A percentile compares a stretch with the other conserved stretches of the same genome.
Evolutionary conservation across 83 land plant genomes (phyloP).

Genomic region (Larix sibirica): DNA sequence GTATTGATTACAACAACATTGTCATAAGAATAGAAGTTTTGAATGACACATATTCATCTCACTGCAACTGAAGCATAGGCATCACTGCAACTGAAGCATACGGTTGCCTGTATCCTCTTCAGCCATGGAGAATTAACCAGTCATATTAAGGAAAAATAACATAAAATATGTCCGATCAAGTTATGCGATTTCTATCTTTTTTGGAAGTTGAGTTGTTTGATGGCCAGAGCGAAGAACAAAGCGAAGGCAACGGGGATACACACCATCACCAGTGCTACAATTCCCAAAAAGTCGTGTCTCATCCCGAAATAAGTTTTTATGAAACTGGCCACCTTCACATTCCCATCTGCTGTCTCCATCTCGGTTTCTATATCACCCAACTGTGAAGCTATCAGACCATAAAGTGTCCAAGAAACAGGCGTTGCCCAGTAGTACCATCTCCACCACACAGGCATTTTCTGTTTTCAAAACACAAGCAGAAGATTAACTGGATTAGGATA

Average conservation of each 20-base stretch:
- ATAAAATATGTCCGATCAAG: no score
- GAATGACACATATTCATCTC: no score
- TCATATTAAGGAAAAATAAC: no score
- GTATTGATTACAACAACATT: no score
- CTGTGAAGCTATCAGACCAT: constrained; percentile 46
- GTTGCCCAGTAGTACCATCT: constrained; percentile 36
- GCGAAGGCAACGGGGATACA: constrained; percentile 35
- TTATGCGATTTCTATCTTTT: constrained; percentile 25
- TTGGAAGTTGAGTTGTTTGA: constrained; percentile 50
- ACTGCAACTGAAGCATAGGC: no score
- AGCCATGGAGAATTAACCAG: no score
- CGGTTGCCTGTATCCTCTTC: no score
- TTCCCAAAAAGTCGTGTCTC: constrained; percentile 23
- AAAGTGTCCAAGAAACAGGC: constrained; percentile 45
- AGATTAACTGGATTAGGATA: not conserved
- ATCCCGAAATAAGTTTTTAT: constrained; percentile 34
- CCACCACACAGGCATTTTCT: constrained; percentile 64
- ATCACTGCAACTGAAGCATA: no score
- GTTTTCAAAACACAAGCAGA: constrained; percentile 22
- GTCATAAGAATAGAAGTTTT: no score
- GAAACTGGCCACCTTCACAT: constrained; percentile 10
- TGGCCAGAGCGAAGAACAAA: constrained; percentile 30
- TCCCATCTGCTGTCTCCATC: constrained; percentile 17
- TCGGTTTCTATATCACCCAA: constrained; percentile 27
- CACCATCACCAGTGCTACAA: constrained; percentile 28